A percentile compares a stretch with the other conserved stretches of the same genome.
Evolutionary conservation across 2,329 filamentous ascomycete genomes (phyloP).

Genomic region (Paraphaeosphaeria minitans): DNA sequence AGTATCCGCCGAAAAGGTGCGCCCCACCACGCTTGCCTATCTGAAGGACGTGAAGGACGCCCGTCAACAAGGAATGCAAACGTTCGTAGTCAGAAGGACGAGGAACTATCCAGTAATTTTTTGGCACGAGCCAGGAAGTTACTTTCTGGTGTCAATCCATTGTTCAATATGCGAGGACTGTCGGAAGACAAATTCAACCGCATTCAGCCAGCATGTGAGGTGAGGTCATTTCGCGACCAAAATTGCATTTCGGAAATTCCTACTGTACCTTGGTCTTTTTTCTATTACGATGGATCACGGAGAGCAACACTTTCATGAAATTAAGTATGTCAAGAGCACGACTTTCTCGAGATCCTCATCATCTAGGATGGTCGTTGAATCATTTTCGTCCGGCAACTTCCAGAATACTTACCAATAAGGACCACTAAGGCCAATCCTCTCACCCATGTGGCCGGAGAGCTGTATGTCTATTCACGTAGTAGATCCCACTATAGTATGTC

Average conservation of each 20-base stretch:
- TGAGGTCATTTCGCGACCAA: neutral
- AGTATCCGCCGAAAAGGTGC: neutral
- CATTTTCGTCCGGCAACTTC: neutral
- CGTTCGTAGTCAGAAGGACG: neutral
- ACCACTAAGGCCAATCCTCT: conserved; percentile 1
- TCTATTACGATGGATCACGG: conserved; percentile 7
- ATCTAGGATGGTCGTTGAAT: neutral
- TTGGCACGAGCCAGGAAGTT: conserved; percentile 1
- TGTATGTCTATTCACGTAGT: neutral
- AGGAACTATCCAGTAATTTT: neutral
- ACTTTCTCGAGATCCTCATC: no score
- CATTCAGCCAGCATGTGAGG: conserved; percentile 7
- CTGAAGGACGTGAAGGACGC: neutral
- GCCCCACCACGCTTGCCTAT: neutral
- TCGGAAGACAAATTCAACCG: conserved; percentile 7
- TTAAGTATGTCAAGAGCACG: neutral
- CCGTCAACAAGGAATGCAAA: conserved; percentile 1
- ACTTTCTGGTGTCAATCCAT: neutral
- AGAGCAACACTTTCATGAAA: conserved; percentile 5
- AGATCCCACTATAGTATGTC: conserved; percentile 8
- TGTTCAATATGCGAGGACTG: neutral
- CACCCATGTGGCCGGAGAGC: conserved; percentile 2
- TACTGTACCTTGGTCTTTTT: conserved; percentile 1
- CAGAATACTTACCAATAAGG: neutral
- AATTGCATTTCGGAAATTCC: neutral